Evolutionary conservation across 371 early-diverging fungal species (phyloP), one percentile per base, ranked within the genome.

Genomic region (Parasitella parasitica): DNA sequence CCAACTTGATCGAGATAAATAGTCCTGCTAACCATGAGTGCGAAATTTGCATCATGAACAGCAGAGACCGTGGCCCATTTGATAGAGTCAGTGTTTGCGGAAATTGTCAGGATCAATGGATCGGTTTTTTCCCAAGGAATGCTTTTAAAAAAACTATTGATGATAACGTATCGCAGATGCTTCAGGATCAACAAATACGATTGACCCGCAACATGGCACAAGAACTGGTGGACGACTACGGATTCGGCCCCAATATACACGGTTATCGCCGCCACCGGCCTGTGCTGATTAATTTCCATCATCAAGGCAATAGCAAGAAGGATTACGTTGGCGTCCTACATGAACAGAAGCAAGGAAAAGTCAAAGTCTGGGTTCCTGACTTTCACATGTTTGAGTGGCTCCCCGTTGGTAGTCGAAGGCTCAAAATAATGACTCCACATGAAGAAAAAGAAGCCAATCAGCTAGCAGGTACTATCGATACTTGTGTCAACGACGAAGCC

Each of bases 201-300:
- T 43, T 84, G 57, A 84, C 86, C 0, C 76, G 85, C 15, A 75
- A 80, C 6, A 78, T 84, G 32, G 83, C 81, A 4, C 73, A 66
- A 34, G 65, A 80, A 8, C 49, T 86, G n/a, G 54, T 59, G 1
- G 82, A 78, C 34, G 69, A 76, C 16, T 57, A 73, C 59, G 72
- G 83, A 35, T 77, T 81, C 54, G 58, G 72, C 34, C 72, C 82
- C 52, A 82, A 82, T 50, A 58, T 77, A 3, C 77, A 80, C 62
- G 83, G 86, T 6, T 83, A 85, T 51, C 71, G 80, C 5, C 70
- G 77, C 26, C 76, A 80, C 34, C 76, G 78, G 6, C 66, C 79
- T 11, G 78, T 83, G 3, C 76, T 81, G 12, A 73, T 83, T 2
- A 53, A 61, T 2, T 74, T 70, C 11, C 54, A 66, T 7, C 54